These are phyloP conservation scores for Penicillium brevicompactum DNA, from an alignment of 2,329 filamentous ascomycete species.

Conservation along the genomic window DNA sequence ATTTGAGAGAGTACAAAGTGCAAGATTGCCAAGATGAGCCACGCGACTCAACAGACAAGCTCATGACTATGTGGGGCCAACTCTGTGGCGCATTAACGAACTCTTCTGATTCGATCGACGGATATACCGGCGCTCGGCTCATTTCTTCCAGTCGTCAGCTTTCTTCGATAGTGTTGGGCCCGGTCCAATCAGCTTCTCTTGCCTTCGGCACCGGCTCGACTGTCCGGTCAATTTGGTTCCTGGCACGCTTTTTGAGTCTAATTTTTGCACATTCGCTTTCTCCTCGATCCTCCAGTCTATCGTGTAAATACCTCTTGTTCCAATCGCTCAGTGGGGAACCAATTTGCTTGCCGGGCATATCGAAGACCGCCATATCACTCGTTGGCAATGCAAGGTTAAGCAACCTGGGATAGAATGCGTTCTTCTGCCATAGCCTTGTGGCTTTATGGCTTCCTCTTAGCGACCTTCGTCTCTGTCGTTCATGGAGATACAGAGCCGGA, in stretches of 20 bases:
- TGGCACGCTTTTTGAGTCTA: not conserved
- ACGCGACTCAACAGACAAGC: conserved; percentile 4
- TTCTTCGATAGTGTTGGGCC: not conserved
- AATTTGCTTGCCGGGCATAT: not conserved
- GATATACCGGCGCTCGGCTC: not conserved
- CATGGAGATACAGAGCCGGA: conserved; percentile 31
- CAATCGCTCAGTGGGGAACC: not conserved
- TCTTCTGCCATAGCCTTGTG: conserved; percentile 16
- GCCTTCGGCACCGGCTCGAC: not conserved
- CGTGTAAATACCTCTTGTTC: not conserved
- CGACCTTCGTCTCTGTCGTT: conserved; percentile 8
- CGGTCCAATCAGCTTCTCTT: not conserved
- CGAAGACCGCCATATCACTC: not conserved
- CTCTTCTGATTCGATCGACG: conserved; percentile 2
- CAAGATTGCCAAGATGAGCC: not conserved
- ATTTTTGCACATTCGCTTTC: not conserved
- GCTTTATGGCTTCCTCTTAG: conserved; percentile 22
- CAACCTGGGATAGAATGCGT: conserved; percentile 20
- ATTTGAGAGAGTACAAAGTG: not conserved
- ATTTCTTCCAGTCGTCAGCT: not conserved
- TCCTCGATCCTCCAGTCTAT: not conserved
- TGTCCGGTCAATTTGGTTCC: conserved; percentile 1
- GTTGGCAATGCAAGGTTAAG: not conserved
- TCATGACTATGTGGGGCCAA: not conserved
- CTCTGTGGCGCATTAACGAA: not conserved